A percentile compares a stretch with the other conserved stretches of the same genome.
Conservation (phyloP, 1,139 yeast genomes). For the Yamadazyma triangularis region DNA sequence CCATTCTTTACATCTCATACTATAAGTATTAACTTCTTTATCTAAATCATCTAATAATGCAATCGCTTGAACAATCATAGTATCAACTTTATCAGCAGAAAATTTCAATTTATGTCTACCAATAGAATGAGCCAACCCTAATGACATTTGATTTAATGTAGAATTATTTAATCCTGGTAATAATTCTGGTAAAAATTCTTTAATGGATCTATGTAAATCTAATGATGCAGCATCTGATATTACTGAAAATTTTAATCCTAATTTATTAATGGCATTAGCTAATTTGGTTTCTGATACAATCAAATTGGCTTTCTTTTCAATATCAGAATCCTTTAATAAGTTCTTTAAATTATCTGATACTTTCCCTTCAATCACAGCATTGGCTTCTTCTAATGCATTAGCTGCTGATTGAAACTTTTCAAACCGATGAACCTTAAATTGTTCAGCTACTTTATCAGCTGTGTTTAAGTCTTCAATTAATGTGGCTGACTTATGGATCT, state of each 20-base stretch:
- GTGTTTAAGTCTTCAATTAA: constrained; percentile 75
- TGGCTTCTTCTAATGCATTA: constrained; percentile 93
- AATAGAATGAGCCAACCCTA: constrained; percentile 95
- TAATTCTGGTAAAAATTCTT: constrained; percentile 88
- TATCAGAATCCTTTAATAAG: constrained; percentile 73
- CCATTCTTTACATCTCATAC: constrained; percentile 99
- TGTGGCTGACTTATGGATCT: constrained; percentile 80
- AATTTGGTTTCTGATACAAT: constrained; percentile 93
- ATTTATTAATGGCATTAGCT: constrained; percentile 93
- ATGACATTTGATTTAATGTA: constrained; percentile 88
- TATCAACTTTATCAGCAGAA: constrained; percentile 96
- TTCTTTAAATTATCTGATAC: constrained; percentile 81
- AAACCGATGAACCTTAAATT: constrained; percentile 90
- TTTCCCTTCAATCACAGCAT: constrained; percentile 87
- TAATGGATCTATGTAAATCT: constrained; percentile 92
- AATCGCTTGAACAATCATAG: constrained; percentile 98
- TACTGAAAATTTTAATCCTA: constrained; percentile 82
- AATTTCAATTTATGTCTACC: constrained; percentile 98
- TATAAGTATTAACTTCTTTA: constrained; percentile 94
- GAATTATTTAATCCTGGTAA: constrained; percentile 88
- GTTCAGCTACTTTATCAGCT: constrained; percentile 74
- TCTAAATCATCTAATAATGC: constrained; percentile 94
- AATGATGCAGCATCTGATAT: constrained; percentile 93
- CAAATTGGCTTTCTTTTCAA: constrained; percentile 85
- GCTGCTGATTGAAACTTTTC: constrained; percentile 94